Evolutionary conservation across 352 stramenopile species (phyloP), one percentile per base, ranked within the genome.

Genomic region (Blastocystis hominis): DNA sequence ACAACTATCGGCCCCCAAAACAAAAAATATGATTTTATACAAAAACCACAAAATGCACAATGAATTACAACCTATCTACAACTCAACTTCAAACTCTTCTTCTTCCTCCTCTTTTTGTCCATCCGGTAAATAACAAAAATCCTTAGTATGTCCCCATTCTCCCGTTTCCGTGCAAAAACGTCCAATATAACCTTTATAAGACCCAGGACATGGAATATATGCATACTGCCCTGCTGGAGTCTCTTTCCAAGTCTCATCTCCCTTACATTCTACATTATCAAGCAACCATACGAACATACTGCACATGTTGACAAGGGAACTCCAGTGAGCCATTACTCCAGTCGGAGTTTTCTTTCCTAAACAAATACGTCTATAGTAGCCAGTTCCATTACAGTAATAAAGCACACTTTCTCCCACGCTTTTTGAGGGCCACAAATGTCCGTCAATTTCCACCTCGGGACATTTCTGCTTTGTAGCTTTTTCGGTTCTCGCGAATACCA

Each of bases 161-260:
- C 64, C 64, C 2, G 24, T 40, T n/a, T n/a, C n/a, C 24, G 64
- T 76, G 44, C 64, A 76, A 34, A 53, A 76, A 54, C 64, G 64
- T 40, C 64, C 64, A 56, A 76, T 76, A 76, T 76, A 76, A 17
- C 64, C 64, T 17, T 76, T 40, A 40, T 76, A 50, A 17, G 34
- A 34, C 24, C 64, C 64, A 17, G 64, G 64, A 76, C 64, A 76
- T 3, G 50, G 36, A 7, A 76, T 76, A 55, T 76, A 76, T 34
- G 64, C 64, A 76, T 76, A 76, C 34, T 76, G 64, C 15, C 64
- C 64, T n/a, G 64, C 64, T 34, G 64, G 64, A 30, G 64, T 76
- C 38, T 76, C 64, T 24, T 76, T 76, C 64, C 64, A 76, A 2
- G 42, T 55, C 9, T 55, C 34, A 50, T 76, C 64, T 53, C 64